phyloP scores from a whole-genome alignment of 2,329 filamentous ascomycete species.

The Pseudogymnoascus sp. region DNA sequence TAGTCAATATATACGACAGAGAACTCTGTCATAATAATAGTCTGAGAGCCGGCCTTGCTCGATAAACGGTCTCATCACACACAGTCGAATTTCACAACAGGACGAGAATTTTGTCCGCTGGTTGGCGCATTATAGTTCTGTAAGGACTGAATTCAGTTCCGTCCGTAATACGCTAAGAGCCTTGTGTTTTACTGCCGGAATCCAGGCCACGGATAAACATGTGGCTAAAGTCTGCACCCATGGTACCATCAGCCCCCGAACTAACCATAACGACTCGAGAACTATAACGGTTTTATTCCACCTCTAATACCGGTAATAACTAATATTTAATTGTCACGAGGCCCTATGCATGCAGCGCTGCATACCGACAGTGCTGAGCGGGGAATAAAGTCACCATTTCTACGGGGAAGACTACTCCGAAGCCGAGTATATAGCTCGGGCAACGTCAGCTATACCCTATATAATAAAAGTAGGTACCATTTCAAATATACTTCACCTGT shows the following conservation, averaged over 20 bases:
- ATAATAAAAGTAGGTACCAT: neutral
- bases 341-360: neutral
- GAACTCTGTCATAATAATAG: neutral
- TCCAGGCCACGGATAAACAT: neutral
- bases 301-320: conserved; percentile 5
- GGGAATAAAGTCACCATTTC: conserved; percentile 4
- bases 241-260: neutral
- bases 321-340: neutral
- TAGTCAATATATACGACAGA: neutral
- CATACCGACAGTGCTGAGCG: neutral
- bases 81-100: neutral
- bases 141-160: neutral
- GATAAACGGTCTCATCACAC: neutral
- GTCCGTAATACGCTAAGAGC: neutral
- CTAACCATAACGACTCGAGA: neutral
- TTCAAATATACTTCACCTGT: conserved; percentile 10
- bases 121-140: neutral
- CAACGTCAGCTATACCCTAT: neutral
- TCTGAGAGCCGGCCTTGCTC: neutral
- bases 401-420: conserved; percentile 9
- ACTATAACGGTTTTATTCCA: conserved; percentile 12
- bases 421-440: neutral
- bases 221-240: neutral
- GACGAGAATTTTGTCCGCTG: neutral
- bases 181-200: neutral